A percentile compares a stretch with the other conserved stretches of the same genome.
These are phyloP conservation scores for Erodium texanum DNA, from an alignment of 441 rosid genomes.

Conservation along the genomic window DNA sequence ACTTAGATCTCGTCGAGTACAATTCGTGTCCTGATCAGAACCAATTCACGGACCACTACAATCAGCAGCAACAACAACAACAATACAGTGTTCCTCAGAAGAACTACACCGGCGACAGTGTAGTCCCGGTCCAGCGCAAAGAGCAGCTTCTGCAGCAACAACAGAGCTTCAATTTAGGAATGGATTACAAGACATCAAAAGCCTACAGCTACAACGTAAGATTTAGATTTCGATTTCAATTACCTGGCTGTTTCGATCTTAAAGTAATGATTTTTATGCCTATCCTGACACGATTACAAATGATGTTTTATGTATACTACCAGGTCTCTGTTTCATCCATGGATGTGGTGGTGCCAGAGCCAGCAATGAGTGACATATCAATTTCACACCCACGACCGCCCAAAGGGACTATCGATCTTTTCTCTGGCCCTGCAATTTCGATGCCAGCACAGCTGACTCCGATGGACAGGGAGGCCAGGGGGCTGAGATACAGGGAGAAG, in stretches of 20 bases:
- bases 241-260: not conserved
- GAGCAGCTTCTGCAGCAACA: conserved; percentile 35
- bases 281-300: not conserved
- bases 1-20: conserved; percentile 66
- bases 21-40: conserved; percentile 36
- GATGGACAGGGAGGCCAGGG: conserved; percentile 82
- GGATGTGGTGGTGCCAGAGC: conserved; percentile 65
- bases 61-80: conserved; percentile 30
- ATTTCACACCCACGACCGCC: conserved; percentile 40
- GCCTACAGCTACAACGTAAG: conserved; percentile 49
- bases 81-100: conserved; percentile 28
- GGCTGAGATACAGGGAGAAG: conserved; percentile 82
- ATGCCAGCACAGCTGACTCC: conserved; percentile 57
- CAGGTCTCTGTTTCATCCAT: conserved; percentile 59
- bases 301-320: not conserved
- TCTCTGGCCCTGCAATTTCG: conserved; percentile 39
- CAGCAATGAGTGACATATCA: conserved; percentile 49
- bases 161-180: conserved; percentile 33
- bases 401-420: conserved; percentile 53
- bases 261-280: no score
- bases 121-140: conserved; percentile 53
- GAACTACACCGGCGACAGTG: conserved; percentile 36
- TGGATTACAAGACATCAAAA: conserved; percentile 47
- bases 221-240: conserved; percentile 15
- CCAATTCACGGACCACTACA: conserved; percentile 34